Percentiles rank a stretch among this genome's conserved stretches.
Evolutionary conservation across 352 stramenopile species (phyloP).

Genomic region (Globisporangium yorkense): DNA sequence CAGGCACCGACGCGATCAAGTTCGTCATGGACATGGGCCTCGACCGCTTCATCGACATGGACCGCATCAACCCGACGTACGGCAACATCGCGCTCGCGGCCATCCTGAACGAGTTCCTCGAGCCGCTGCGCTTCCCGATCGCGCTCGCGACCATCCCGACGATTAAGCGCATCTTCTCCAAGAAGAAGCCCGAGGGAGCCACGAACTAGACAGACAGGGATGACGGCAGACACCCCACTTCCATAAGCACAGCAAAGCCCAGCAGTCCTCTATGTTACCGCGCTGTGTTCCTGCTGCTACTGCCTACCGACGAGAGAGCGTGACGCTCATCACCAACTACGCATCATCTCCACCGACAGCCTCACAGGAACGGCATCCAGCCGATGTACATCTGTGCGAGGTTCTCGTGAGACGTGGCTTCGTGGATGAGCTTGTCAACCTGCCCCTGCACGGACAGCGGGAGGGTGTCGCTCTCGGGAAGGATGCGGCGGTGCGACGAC

Average conservation of each 20-base stretch:
- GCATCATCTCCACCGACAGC: too few species aligned
- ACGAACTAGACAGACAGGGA: neutral
- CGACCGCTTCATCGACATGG: slow-evolving; percentile 70
- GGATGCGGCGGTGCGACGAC: slow-evolving; percentile 50
- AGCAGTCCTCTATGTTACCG: neutral
- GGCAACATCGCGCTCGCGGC: slow-evolving; percentile 84
- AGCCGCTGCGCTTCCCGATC: slow-evolving; percentile 84
- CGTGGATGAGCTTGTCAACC: slow-evolving; percentile 92
- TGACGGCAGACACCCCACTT: neutral
- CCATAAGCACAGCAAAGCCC: neutral
- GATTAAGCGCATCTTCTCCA: slow-evolving; percentile 64
- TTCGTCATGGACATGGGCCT: slow-evolving; percentile 78
- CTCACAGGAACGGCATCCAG: slow-evolving; percentile 90
- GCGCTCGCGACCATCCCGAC: slow-evolving; percentile 76
- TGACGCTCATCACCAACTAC: too few species aligned
- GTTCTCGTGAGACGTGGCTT: slow-evolving; percentile 90
- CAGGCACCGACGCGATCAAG: slow-evolving; percentile 76
- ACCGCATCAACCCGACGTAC: slow-evolving; percentile 75
- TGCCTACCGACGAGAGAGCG: too few species aligned
- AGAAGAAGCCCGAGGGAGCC: slow-evolving; percentile 24
- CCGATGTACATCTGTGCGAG: slow-evolving; percentile 95
- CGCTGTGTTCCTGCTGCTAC: neutral
- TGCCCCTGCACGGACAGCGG: slow-evolving; percentile 91
- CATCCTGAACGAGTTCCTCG: slow-evolving; percentile 82
- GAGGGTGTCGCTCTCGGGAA: slow-evolving; percentile 81